Evolutionary conservation across 768 basidiomycete genomes (phyloP), one percentile per base, ranked within the genome.

Genomic region (Agaricus blazei): DNA sequence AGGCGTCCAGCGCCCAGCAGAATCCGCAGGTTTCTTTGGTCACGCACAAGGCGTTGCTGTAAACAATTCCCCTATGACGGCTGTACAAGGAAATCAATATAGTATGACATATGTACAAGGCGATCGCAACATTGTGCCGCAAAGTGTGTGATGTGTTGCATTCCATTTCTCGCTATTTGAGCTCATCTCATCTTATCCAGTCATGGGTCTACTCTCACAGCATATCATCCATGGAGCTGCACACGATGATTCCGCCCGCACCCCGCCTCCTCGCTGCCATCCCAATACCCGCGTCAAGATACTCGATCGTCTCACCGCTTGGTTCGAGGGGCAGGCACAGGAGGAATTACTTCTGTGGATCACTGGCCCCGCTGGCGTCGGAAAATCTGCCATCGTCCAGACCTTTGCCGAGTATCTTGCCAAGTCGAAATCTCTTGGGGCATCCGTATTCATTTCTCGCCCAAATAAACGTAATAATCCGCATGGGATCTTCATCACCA

Each of bases 281-380:
- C 36, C 43, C 14, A 31, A 24, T 43, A 54, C 45, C n/a, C 44
- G 52, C 3, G 24, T 47, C 3, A 14, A 12, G 19, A 31, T 54
- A 4, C 23, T 19, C 11, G 36, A 6, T 9, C 45, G 14, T 9
- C 37, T 54, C 23, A 36, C 14, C 9, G 19, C 12, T 12, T 47
- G 44, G 45, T 36, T 15, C 4, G 15, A 54, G 7, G 36, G 36
- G 12, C 23, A 1, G 9, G 11, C 12, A 11, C 42, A 14, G 4
- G 9, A 11, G 11, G 26, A 36, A 27, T n/a, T 15, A 5, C 26
- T 50, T 5, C 34, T 54, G 9, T 58, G 58, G 58, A 26, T 54
- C 3, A 50, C 14, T 24, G 58, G 58, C 5, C 53, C 54, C 8
- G 53, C 58, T 6, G 52, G 58, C 1, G 49, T 50, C 3, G 58